Base-by-base conservation (phyloP, 2,329 filamentous ascomycete genomes). In the Fusarium proliferatum region DNA sequence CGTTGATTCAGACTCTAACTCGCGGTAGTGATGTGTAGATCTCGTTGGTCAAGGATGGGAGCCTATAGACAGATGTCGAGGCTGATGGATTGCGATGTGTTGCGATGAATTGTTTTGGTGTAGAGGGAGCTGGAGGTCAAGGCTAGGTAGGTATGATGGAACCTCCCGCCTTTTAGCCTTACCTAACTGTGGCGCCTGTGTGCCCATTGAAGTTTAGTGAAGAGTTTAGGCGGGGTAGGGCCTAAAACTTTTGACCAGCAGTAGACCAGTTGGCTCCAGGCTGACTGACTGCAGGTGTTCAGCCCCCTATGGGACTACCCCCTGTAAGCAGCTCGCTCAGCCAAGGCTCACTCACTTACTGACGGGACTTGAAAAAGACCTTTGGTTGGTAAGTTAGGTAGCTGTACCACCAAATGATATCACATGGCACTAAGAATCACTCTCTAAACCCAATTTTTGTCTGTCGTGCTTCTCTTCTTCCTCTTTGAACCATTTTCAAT, bases 171-270 rank as follows among this genome's bases (percentile, higher is more conserved):
- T 26, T 67, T 41, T 33, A 28, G 21, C 23, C 43, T n/a, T 36
- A 26, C 15, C 30, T 60, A 43, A 43, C 26, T 62, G 63, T 67
- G 65, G 65, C 46, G 51, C 36, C 33, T 28, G 30, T 28, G 30
- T 46, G 60, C 60, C 36, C 12, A n/a, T 52, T 34, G 30, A 36
- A 48, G 39, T 62, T 41, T 16, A n/a, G 36, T 49, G 57, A 13
- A 64, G 59, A 69, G 69, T 55, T 65, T 38, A 30, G 53, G 60
- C 38, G 45, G 69, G 55, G 48, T 46, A 56, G 39, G 53, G 41
- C 57, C 43, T 41, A 45, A 28, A 42, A 26, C 39, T 66, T n/a
- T 43, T 26, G 21, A 33, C 36, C 43, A 65, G 57, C 39, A 13
- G 15, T 42, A 42, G 41, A 42, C 41, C 51, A 65, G 57, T 64